phyloP scores from a whole-genome alignment of 305 asterid genomes.

The Ajuga reptans region DNA sequence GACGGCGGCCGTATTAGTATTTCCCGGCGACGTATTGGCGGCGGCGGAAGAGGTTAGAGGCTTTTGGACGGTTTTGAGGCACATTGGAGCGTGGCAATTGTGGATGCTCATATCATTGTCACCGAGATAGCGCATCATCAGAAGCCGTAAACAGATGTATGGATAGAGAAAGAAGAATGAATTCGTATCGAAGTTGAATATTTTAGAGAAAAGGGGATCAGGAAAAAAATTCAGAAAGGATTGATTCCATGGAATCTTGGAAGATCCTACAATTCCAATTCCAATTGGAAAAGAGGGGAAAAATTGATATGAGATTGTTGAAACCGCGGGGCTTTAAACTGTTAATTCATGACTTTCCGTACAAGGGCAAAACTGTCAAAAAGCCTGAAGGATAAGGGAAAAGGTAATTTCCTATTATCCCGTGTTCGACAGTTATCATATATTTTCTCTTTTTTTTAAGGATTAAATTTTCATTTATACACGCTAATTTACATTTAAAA shows the following conservation, averaged over 20 bases:
- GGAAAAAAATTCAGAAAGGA: constrained; percentile 1
- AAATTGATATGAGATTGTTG: neutral
- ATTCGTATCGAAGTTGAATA: neutral
- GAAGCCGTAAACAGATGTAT: constrained; percentile 1
- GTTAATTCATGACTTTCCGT: neutral
- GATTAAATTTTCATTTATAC: no score
- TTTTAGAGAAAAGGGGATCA: constrained; percentile 21
- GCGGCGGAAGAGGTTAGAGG: constrained; percentile 22
- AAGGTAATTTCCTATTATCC: no score
- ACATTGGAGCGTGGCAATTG: constrained; percentile 36
- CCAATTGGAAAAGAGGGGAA: neutral
- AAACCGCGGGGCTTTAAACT: neutral
- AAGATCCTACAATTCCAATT: constrained; percentile 24
- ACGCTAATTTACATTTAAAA: no score
- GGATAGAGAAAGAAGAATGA: neutral
- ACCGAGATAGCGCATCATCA: constrained; percentile 30
- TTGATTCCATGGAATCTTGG: constrained; percentile 37
- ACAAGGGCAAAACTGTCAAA: neutral
- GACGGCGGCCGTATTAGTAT: constrained; percentile 1
- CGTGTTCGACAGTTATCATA: no score
- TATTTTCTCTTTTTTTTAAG: no score
- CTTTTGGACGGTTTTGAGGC: constrained; percentile 27
- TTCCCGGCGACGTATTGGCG: constrained; percentile 28
- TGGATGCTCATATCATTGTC: constrained; percentile 40
- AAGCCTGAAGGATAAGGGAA: no score